phyloP scores from a whole-genome alignment of 176 grass and related monocot species.

The Hordeum marinum region DNA sequence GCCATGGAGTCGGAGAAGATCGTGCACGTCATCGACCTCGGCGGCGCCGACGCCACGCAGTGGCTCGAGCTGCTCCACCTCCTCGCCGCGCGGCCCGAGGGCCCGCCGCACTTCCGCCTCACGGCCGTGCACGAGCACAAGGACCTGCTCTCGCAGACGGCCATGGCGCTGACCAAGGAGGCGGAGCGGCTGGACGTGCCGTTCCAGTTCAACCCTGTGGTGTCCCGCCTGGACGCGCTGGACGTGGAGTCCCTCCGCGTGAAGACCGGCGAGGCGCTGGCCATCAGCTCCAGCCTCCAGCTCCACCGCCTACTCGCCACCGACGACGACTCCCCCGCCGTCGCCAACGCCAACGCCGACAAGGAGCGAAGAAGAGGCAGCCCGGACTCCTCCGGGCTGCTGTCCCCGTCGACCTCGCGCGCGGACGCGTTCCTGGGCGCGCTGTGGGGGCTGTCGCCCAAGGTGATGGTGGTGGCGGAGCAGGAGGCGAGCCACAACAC shows the following conservation, averaged over 20 bases:
- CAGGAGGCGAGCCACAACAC: constrained; percentile 94
- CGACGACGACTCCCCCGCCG: background rate
- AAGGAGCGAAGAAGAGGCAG: background rate
- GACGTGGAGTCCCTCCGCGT: constrained; percentile 70
- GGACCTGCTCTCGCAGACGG: constrained; percentile 50
- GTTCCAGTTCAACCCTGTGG: constrained; percentile 86
- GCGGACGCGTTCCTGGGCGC: constrained; percentile 54
- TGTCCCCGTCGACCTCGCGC: constrained; percentile 36
- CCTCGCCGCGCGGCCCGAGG: constrained; percentile 56
- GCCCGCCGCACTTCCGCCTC: constrained; percentile 81
- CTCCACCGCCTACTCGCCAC: constrained; percentile 62
- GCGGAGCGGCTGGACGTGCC: constrained; percentile 87
- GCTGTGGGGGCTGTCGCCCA: constrained; percentile 60
- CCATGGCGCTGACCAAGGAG: constrained; percentile 61
- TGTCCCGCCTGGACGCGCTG: constrained; percentile 43
- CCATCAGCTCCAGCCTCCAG: constrained; percentile 65
- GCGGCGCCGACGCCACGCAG: constrained; percentile 62
- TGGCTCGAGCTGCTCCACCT: constrained; percentile 79
- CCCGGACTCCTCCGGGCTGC: constrained; percentile 25
- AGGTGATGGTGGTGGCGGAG: constrained; percentile 72
- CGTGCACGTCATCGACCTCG: constrained; percentile 83
- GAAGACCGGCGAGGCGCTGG: constrained; percentile 87
- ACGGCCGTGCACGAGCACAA: constrained; percentile 58
- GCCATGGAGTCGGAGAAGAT: constrained; percentile 89
- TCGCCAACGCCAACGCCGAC: background rate